A percentile compares a stretch with the other conserved stretches of the same genome.
phyloP scores from a whole-genome alignment of 1,284 basidiomycete species.

The Peniophora sp. region DNA sequence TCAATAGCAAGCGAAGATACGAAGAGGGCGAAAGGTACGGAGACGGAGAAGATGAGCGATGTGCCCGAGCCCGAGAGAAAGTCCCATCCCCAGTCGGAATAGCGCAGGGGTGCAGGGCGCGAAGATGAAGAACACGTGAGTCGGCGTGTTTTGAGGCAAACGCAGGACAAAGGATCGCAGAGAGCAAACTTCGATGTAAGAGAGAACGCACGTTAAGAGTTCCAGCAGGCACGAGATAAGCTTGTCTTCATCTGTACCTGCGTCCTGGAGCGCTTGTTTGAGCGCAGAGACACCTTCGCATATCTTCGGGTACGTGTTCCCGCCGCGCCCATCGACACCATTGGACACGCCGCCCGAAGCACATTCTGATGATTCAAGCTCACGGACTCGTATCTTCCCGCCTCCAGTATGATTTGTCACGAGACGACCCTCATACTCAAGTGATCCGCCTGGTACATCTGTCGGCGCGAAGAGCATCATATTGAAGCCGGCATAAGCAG shows the following conservation, averaged over 20 bases:
- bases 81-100: background rate
- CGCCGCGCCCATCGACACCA: conserved; percentile 53
- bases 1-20: conserved; percentile 4
- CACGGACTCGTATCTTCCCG: conserved; percentile 44
- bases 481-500: conserved; percentile 70
- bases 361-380: conserved; percentile 40
- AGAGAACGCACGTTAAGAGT: conserved; percentile 52
- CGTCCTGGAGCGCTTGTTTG: conserved; percentile 25
- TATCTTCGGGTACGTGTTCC: conserved; percentile 65
- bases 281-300: conserved; percentile 44
- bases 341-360: conserved; percentile 60
- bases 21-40: conserved; percentile 9
- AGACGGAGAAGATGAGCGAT: conserved; percentile 5
- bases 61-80: conserved; percentile 5
- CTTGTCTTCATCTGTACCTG: conserved; percentile 35
- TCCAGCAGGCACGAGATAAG: conserved; percentile 53
- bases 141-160: background rate
- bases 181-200: conserved; percentile 3
- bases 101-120: conserved; percentile 6
- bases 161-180: background rate
- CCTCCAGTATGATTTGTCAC: conserved; percentile 67
- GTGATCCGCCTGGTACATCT: conserved; percentile 16
- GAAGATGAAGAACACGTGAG: background rate
- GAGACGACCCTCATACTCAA: conserved; percentile 43
- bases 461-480: conserved; percentile 49